These are phyloP conservation scores for Talaromyces sp. DNA, from an alignment of 2,329 filamentous ascomycete genomes.

Conservation along the genomic window DNA sequence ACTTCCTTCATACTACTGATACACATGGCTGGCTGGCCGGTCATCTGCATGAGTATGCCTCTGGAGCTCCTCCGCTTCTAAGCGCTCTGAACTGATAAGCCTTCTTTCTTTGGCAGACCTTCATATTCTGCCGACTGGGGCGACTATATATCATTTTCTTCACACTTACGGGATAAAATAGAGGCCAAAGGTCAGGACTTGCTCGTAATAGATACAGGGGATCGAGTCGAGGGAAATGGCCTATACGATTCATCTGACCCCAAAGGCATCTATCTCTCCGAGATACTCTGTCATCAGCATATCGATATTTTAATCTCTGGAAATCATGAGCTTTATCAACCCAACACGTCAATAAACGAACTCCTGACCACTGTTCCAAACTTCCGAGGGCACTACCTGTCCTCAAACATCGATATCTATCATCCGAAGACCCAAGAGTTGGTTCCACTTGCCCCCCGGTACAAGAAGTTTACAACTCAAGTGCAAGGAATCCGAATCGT, in stretches of 20 bases:
- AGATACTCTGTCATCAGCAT: constrained; percentile 79
- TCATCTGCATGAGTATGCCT: constrained; percentile 79
- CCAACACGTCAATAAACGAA: constrained; percentile 75
- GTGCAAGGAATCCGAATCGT: constrained; percentile 81
- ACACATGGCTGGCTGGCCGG: constrained; percentile 95
- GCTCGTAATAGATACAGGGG: constrained; percentile 92
- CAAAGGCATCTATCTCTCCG: constrained; percentile 85
- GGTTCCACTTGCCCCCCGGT: constrained; percentile 78
- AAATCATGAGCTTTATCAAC: constrained; percentile 93
- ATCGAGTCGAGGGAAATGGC: constrained; percentile 90
- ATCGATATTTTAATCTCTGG: constrained; percentile 85
- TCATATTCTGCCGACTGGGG: constrained; percentile 98
- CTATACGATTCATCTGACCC: constrained; percentile 88
- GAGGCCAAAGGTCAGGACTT: constrained; percentile 80
- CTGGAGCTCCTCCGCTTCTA: constrained; percentile 6
- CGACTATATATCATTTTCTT: constrained; percentile 91
- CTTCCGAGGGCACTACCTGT: constrained; percentile 78
- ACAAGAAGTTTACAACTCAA: constrained; percentile 87
- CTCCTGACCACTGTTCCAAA: constrained; percentile 79
- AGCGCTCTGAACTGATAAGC: constrained; percentile 23
- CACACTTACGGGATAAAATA: constrained; percentile 76
- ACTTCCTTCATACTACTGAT: constrained; percentile 96
- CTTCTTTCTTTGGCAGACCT: constrained; percentile 54
- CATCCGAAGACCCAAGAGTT: constrained; percentile 70
- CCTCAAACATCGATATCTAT: constrained; percentile 90